A percentile compares a stretch with the other conserved stretches of the same genome.
Conservation (phyloP, 2,329 filamentous ascomycete genomes). For the Colletotrichum tropicicola region DNA sequence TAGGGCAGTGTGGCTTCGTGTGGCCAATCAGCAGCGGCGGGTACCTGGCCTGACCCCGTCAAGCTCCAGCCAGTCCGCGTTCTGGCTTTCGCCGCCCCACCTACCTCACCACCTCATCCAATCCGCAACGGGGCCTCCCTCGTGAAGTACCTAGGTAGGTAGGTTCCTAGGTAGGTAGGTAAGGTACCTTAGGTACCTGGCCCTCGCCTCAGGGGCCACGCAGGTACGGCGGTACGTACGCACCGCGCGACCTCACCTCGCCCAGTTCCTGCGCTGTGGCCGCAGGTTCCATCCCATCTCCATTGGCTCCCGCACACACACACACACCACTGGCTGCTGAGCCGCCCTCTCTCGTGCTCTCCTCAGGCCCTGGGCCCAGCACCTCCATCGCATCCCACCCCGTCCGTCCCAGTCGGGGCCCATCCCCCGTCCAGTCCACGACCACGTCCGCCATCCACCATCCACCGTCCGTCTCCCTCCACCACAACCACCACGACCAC, state of each 20-base stretch:
- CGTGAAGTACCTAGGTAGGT: neutral
- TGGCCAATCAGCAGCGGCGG: constrained; percentile 3
- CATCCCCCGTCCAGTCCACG: neutral
- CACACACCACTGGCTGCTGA: constrained; percentile 16
- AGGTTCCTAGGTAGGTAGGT: neutral
- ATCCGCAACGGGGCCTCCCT: neutral
- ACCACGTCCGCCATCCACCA: neutral
- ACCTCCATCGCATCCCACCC: neutral
- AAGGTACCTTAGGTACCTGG: neutral
- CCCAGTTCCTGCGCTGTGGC: neutral
- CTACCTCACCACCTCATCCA: neutral
- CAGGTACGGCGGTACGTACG: no score
- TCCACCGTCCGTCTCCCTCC: no score
- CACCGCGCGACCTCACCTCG: neutral
- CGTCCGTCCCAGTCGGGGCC: neutral
- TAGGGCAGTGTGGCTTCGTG: constrained; percentile 17
- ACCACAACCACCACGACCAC: neutral
- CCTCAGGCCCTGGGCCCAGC: neutral
- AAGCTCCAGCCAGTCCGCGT: constrained; percentile 9
- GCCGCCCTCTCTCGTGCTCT: neutral
- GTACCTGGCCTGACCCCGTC: constrained; percentile 19
- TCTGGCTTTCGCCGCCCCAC: neutral
- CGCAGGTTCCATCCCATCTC: neutral
- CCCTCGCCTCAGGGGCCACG: no score
- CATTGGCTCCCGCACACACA: neutral